Conservation (phyloP, 2,329 filamentous ascomycete genomes). For the Colletotrichum musae region DNA sequence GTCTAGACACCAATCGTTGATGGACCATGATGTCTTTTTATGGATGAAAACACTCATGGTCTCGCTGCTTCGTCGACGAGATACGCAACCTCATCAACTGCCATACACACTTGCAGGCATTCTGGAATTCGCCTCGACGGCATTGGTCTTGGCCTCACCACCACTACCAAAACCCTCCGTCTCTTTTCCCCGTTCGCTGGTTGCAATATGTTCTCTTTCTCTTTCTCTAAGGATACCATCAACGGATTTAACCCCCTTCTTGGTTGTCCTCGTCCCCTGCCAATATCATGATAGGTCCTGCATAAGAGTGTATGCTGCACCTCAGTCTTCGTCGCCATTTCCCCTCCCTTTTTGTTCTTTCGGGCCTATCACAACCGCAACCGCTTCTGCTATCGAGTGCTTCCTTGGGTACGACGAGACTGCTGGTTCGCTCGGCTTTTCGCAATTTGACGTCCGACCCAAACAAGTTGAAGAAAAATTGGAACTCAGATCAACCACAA, state of each 20-base stretch:
- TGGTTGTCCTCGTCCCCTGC: slow-evolving; percentile 20
- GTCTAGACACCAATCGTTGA: slow-evolving; percentile 32
- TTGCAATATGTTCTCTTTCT: slow-evolving; percentile 13
- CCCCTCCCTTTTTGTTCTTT: slow-evolving; percentile 3
- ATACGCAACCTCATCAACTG: slow-evolving; percentile 27
- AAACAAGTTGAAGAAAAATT: background rate
- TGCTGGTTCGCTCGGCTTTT: slow-evolving; percentile 12
- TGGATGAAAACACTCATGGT: slow-evolving; percentile 39
- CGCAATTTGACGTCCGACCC: background rate
- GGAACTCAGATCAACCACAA: background rate
- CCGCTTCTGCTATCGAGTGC: slow-evolving; percentile 14
- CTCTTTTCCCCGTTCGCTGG: slow-evolving; percentile 5
- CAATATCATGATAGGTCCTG: slow-evolving; percentile 36
- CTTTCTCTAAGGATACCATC: background rate
- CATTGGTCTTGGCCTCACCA: slow-evolving; percentile 9
- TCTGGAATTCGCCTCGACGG: slow-evolving; percentile 7
- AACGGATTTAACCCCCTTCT: background rate
- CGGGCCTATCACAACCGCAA: slow-evolving; percentile 21
- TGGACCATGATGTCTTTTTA: slow-evolving; percentile 36
- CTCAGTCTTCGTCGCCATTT: slow-evolving; percentile 10
- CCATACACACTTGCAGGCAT: slow-evolving; percentile 4
- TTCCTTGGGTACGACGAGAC: slow-evolving; percentile 2
- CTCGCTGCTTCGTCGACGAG: slow-evolving; percentile 11
- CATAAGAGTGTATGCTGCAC: slow-evolving; percentile 29
- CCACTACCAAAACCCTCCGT: background rate